Evolutionary conservation across 106 monocot genomes (phyloP), one percentile per base, ranked within the genome.

Genomic region (Phalaenopsis equestris): DNA sequence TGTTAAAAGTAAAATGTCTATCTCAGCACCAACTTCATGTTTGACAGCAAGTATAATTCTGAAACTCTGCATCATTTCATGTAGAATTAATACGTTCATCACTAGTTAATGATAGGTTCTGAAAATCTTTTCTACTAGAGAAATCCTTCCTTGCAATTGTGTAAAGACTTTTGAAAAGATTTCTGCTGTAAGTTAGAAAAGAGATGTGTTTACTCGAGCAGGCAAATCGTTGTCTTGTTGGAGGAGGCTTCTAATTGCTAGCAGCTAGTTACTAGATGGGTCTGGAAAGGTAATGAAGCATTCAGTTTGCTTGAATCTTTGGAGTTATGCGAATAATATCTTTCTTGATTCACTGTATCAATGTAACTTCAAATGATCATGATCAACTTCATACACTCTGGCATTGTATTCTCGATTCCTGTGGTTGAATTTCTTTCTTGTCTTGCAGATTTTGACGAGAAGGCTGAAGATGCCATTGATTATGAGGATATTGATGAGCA

Each of bases 401-500:
- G 41, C 43, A 74, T 9, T 5, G 14, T 82, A 64, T 21, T 11
- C 18, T 55, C 17, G 1, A 64, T 82, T 77, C 17, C 30, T 37
- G 36, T 41, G 46, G 48, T 78, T 45, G 23, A 15, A 76, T 75
- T 23, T 8, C 23, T 0, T 72, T 74, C 41, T 80, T 45, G 72
- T 72, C 72, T 45, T 86, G 5, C 82, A 99, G 99, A 99, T 85
- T 99, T 94, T 86, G 94, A 91, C 86, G 88, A 92, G 80, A 99
- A 95, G 80, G 99, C 93, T 68, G 92, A 99, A 86, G 87, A 99
- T 95, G 99, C 99, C 42, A 78, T 99, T 81, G 91, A 99, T 80
- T 99, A 99, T 81, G 94, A 99, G 84, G 98, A 93, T 74, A 93
- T 99, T 47, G 98, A 99, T 41, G 98, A 99, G 84, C 92, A 99